Evolutionary conservation across 352 stramenopile genomes (phyloP), one percentile per base, ranked within the genome.

Genomic region (Pythium biforme): DNA sequence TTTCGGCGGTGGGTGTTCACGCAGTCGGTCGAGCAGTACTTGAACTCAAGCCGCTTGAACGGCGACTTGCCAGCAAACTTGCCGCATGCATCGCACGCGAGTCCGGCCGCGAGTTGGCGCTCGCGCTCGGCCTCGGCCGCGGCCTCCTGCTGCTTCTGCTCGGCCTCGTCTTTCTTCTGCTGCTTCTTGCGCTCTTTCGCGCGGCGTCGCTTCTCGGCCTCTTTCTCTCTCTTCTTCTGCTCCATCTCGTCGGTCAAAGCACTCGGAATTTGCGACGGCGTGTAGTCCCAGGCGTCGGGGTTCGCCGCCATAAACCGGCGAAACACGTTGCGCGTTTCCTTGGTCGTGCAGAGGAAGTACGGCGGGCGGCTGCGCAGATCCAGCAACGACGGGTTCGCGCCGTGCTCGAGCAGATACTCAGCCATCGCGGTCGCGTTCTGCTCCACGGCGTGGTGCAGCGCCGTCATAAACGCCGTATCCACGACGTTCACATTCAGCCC

Each of bases 1-100:
- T 98, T 86, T 19, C 95, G 83, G 53, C 97, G 91, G 73, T 98
- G 95, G 47, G 78, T 83, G 54, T 90, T 90, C 31, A 98, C 93
- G 69, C 95, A 98, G 20, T 97, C 86, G 2, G 86, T 96, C 45
- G 85, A 97, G 68, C 95, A 98, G 69, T 98, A 98, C 43, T 89
- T 90, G 71, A 89, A 98, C 39, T 97, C 88, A 20, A 98, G 72
- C 26, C 93, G 89, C 54, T 82, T 79, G 59, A 98, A 97, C 56
- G 95, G 95, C 57, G 92, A 79, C 48, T 89, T 92, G 53, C 89
- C 86, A 5, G 84, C 81, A 57, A 79, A 90, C 73, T 89, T 91
- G 63, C 77, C 89, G 72, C 75, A 96, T 46, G 78, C 86, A 76
- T 83, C 79, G 71, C 70, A 96, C 55, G 77, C 77, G 69, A 84